Evolutionary conservation across 2,329 filamentous ascomycete species (phyloP).

Genomic region (Neonectria hederae): DNA sequence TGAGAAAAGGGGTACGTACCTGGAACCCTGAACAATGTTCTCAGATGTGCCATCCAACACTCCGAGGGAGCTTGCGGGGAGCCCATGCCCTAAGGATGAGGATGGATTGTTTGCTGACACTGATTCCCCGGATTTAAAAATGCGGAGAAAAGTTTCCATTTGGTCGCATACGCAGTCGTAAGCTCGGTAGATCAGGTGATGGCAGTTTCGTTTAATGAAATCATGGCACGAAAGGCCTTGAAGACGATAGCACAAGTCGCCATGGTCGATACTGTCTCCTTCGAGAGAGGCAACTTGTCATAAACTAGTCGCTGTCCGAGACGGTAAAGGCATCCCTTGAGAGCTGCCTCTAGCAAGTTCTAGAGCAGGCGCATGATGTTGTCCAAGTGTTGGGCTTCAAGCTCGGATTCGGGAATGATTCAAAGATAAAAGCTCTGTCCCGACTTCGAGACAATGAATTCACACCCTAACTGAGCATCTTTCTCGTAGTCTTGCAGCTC

Average conservation of each 20-base stretch:
- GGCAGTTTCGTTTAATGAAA: not conserved
- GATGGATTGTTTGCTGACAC: not conserved
- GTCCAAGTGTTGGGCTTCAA: not conserved
- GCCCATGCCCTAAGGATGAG: not conserved
- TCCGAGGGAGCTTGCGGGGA: not conserved
- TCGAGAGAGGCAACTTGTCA: not conserved
- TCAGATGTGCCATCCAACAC: not conserved
- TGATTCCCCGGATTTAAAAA: not conserved
- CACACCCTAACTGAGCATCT: slow-evolving; percentile 75
- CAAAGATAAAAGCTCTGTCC: slow-evolving; percentile 69
- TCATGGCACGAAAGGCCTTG: not conserved
- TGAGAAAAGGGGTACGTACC: not conserved
- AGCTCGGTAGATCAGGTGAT: not conserved
- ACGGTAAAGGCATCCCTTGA: not conserved
- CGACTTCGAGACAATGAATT: slow-evolving; percentile 76
- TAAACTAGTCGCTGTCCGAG: not conserved
- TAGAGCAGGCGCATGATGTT: not conserved
- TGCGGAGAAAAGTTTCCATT: not conserved
- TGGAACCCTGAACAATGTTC: not conserved
- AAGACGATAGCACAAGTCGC: not conserved
- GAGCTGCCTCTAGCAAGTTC: not conserved
- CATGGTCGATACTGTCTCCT: not conserved
- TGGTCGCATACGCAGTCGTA: not conserved
- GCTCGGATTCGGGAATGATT: slow-evolving; percentile 15
- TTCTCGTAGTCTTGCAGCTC: slow-evolving; percentile 75